Evolutionary conservation across 2,329 filamentous ascomycete genomes (phyloP), one percentile per base, ranked within the genome.

Genomic region (Mycogone perniciosa): DNA sequence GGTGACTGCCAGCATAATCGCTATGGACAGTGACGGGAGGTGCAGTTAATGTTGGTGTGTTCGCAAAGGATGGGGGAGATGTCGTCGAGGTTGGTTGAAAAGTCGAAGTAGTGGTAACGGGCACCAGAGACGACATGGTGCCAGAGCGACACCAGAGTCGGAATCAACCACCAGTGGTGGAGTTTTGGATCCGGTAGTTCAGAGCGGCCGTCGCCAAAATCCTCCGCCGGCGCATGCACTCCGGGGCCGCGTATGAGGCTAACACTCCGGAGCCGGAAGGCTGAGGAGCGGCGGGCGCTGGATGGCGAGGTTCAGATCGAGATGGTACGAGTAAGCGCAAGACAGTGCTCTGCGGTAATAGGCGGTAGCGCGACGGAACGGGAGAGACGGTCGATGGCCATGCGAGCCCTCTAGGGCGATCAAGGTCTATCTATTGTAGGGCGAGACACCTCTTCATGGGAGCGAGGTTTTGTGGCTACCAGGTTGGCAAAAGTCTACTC

Each of bases 1-100:
- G 11, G 57, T 56, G 30, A 56, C 54, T 30, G 51, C 55, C 8
- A 53, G 44, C 13, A 53, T 53, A 13, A 29, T 57, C 47, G 20
- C 48, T 48, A 34, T 54, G 48, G 31, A 52, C 37, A 26, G 48
- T 39, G 31, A 41, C 10, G 7, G 38, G 13, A 26, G 37, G 33
- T 6, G 52, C 47, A 5, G 53, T 52, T 11, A 54, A 47, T n/a
- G 61, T 56, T 26, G 48, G 42, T n/a, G 34, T 45, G 37, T 31
- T 11, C 30, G 41, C 30, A 7, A 20, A 11, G 9, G 43, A 46
- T n/a, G 41, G 7, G 9, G 9, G 6, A 7, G 48, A n/a, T 5
- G 48, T n/a, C 26, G 52, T 50, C n/a, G 50, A 42, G 39, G 34
- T 47, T 7, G 54, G 42, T 9, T 34, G 35, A 34, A 44, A 11